These are phyloP conservation scores for Nephelium lappaceum DNA, from an alignment of 345 rosid species.

Conservation along the genomic window DNA sequence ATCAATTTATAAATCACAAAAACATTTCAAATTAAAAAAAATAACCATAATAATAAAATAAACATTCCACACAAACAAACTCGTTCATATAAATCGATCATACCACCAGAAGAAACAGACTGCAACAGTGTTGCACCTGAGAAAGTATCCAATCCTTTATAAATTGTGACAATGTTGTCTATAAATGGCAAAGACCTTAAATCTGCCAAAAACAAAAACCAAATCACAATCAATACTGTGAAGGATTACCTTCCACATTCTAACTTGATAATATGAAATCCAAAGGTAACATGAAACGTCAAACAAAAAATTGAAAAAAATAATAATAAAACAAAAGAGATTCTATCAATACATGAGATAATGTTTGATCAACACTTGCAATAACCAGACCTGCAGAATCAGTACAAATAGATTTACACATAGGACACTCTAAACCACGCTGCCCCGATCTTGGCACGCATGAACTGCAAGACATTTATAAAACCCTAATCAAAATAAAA, in stretches of 20 bases:
- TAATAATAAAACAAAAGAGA: neutral
- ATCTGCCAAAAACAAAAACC: constrained; percentile 39
- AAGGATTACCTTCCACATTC: neutral
- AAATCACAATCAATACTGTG: neutral
- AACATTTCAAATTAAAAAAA: neutral
- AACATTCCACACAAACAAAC: neutral
- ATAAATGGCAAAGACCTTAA: constrained; percentile 51
- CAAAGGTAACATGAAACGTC: neutral
- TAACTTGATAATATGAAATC: neutral
- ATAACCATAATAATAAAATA: neutral
- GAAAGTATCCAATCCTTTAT: constrained; percentile 59
- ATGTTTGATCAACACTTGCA: neutral
- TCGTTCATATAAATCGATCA: neutral
- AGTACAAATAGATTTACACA: constrained; percentile 48
- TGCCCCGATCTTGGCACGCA: constrained; percentile 44
- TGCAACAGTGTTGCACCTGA: constrained; percentile 42
- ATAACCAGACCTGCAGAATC: constrained; percentile 42
- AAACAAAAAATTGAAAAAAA: neutral
- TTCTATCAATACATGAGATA: neutral
- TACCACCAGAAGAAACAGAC: constrained; percentile 42
- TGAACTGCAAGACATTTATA: constrained; percentile 45
- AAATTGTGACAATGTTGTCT: constrained; percentile 64
- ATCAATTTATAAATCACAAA: neutral
- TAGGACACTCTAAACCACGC: constrained; percentile 48
- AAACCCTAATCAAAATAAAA: neutral